phyloP scores from a whole-genome alignment of 2,329 filamentous ascomycete species.

The Ophiocordyceps camponoti-leonardi region DNA sequence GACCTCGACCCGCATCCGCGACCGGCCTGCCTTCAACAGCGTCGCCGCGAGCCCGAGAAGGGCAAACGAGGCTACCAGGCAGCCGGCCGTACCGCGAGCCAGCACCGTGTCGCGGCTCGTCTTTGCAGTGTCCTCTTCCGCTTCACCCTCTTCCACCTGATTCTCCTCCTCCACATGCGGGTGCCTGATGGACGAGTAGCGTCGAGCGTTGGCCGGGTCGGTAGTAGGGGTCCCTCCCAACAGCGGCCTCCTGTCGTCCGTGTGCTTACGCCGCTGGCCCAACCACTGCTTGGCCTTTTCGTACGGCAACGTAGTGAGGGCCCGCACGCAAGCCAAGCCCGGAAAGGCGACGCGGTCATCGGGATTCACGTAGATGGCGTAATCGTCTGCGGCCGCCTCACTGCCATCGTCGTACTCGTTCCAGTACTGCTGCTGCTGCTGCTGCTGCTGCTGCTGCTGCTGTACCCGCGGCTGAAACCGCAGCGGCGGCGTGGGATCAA shows the following conservation, averaged over 20 bases:
- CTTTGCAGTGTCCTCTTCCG: not conserved
- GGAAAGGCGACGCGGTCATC: constrained; percentile 43
- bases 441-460: too few species aligned
- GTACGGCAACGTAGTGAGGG: constrained; percentile 29
- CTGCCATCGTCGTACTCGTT: constrained; percentile 78
- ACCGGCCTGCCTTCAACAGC: constrained; percentile 50
- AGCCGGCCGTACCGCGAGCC: constrained; percentile 31
- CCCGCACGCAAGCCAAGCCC: constrained; percentile 42
- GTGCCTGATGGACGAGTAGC: constrained; percentile 12
- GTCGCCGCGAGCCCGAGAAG: constrained; percentile 48
- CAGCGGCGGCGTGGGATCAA: constrained; percentile 14
- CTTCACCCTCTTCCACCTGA: constrained; percentile 24
- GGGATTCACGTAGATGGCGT: constrained; percentile 60
- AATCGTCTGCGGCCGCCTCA: constrained; percentile 42
- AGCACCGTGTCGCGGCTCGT: constrained; percentile 37
- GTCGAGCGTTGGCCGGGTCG: constrained; percentile 6
- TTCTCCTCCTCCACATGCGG: constrained; percentile 24
- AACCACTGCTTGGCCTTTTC: constrained; percentile 36
- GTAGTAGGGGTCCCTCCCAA: not conserved
- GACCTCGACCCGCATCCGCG: constrained; percentile 52
- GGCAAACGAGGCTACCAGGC: constrained; percentile 41
- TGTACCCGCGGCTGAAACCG: constrained; percentile 12
- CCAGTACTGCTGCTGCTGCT: constrained; percentile 47
- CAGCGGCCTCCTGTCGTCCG: constrained; percentile 8
- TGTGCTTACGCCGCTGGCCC: constrained; percentile 7